Percentiles rank a stretch among this genome's conserved stretches.
These are phyloP conservation scores for Fusarium sp. DNA, from an alignment of 2,329 filamentous ascomycete genomes.

Conservation along the genomic window DNA sequence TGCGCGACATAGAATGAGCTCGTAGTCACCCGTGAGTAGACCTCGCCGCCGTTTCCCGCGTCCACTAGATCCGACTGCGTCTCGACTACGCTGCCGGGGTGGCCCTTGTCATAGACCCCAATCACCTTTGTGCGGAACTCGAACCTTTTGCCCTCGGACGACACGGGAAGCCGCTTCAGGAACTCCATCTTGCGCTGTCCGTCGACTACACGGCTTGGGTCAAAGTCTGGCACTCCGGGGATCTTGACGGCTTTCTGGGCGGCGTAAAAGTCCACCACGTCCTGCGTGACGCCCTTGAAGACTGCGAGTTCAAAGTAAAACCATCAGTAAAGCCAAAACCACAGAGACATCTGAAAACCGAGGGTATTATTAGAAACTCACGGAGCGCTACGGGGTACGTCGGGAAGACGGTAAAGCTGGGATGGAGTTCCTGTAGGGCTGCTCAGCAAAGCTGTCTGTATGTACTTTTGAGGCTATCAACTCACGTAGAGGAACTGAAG, in stretches of 20 bases:
- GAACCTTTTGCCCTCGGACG: constrained; percentile 77
- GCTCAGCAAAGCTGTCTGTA: constrained; percentile 2
- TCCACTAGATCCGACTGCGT: constrained; percentile 83
- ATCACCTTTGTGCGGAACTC: constrained; percentile 82
- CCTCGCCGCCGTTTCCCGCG: constrained; percentile 71
- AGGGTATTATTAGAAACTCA: constrained; percentile 53
- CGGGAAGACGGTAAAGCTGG: constrained; percentile 87
- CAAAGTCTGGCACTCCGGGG: constrained; percentile 80
- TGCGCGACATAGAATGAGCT: constrained; percentile 85
- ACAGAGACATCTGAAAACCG: constrained; percentile 50
- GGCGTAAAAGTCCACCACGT: constrained; percentile 70
- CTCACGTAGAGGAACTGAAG: constrained; percentile 91
- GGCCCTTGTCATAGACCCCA: constrained; percentile 91
- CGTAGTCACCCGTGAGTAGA: constrained; percentile 75
- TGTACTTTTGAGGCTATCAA: constrained; percentile 1
- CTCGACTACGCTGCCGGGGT: constrained; percentile 83
- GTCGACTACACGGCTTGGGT: constrained; percentile 79
- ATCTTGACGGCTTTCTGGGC: constrained; percentile 73
- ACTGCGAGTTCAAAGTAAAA: background rate
- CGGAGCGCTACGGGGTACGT: constrained; percentile 86
- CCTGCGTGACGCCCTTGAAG: background rate
- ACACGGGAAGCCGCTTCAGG: constrained; percentile 78
- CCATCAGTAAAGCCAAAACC: constrained; percentile 59
- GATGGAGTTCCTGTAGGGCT: constrained; percentile 78
- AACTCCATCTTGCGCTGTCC: constrained; percentile 85